Evolutionary conservation across 2,329 filamentous ascomycete genomes (phyloP), one percentile per base, ranked within the genome.

Genomic region (Stagonosporopsis tanaceti): DNA sequence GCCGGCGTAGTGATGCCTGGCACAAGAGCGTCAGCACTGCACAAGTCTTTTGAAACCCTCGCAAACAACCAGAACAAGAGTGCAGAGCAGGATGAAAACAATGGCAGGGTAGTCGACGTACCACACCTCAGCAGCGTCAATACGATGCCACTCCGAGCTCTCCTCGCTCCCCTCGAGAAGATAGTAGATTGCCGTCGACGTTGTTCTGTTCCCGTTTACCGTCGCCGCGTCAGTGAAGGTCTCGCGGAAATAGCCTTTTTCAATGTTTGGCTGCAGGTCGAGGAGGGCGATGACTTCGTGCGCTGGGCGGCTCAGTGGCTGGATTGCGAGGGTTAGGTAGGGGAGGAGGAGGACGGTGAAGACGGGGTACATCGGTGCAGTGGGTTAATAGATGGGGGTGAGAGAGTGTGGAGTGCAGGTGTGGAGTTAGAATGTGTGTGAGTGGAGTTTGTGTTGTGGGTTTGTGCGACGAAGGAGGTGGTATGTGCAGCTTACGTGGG

Each of bases 111-210:
- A 11, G 4, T 27, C 3, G 22, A 47, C 42, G 14, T 46, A 47
- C 35, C 42, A 47, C 7, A 81, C 68, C 64, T 84, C 78, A 2
- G 78, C 78, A 54, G 83, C 80, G 42, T 63, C 56, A 58, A 82
- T 77, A 14, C 79, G 79, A 67, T 84, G 82, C 82, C 81, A 84
- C 50, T 77, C 65, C 8, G 82, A 38, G 24, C n/a, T 11, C 2
- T 44, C 59, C 2, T 61, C 68, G 9, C 67, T 59, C 35, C 79
- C 78, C 52, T 83, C 78, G 4, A 84, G 79, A 0, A 84, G 77
- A 64, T 84, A 84, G 72, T 84, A 84, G 62, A 84, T 84, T 48
- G 76, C 77, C 3, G 81, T 83, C 70, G 80, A 82, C 48, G 71
- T 51, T 1, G 81, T 78, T 53, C 81, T 81, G 37, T 45, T 38